A percentile compares a stretch with the other conserved stretches of the same genome.
Evolutionary conservation across 1,139 yeast genomes (phyloP).

Genomic region (Hansenula lynferdii): DNA sequence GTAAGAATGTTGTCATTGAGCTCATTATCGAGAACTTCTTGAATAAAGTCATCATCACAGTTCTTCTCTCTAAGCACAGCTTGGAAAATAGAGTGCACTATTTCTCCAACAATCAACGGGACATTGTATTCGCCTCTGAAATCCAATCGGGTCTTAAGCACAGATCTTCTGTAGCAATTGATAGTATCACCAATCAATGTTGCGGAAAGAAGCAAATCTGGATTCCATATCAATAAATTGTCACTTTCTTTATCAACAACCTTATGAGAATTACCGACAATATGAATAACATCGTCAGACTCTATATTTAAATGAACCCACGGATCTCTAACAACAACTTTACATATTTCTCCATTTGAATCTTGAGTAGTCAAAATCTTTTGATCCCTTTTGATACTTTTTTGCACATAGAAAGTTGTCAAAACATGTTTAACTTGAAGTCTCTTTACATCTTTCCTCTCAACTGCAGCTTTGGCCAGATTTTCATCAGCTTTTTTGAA

Average conservation of each 20-base stretch:
- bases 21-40: constrained; percentile 39
- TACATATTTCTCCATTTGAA: constrained; percentile 27
- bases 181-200: constrained; percentile 78
- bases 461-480: constrained; percentile 40
- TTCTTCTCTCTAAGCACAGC: constrained; percentile 44
- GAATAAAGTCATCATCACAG: constrained; percentile 42
- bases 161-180: constrained; percentile 67
- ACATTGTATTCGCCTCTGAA: constrained; percentile 50
- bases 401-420: constrained; percentile 29
- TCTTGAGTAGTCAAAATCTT: constrained; percentile 45
- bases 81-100: constrained; percentile 79
- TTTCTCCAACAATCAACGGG: constrained; percentile 69
- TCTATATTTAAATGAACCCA: constrained; percentile 41
- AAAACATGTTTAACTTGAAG: constrained; percentile 40
- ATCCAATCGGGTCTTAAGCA: constrained; percentile 49
- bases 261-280: constrained; percentile 35
- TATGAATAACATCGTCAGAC: constrained; percentile 53
- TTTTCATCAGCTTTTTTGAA: constrained; percentile 19
- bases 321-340: constrained; percentile 45
- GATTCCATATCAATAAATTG: constrained; percentile 71
- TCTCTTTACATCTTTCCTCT: constrained; percentile 44
- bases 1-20: constrained; percentile 40
- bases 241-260: constrained; percentile 50
- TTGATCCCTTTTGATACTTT: constrained; percentile 35
- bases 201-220: constrained; percentile 77